Conservation (phyloP, 139 green algal genomes). For the Penium margaritaceum region DNA sequence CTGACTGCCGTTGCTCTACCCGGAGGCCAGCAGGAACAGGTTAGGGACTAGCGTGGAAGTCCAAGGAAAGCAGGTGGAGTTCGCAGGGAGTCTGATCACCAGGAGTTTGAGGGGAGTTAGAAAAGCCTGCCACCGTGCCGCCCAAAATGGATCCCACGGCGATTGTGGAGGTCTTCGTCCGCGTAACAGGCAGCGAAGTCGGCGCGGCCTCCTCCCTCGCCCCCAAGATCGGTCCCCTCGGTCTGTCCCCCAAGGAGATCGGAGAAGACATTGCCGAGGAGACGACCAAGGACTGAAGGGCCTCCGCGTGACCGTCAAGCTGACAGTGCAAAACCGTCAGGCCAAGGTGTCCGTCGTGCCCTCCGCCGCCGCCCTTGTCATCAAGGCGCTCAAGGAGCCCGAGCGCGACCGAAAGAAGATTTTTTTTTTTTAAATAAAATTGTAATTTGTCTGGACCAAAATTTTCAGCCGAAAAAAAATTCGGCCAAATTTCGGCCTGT, state of each 20-base stretch:
- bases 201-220: conserved; percentile 94
- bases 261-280: conserved; percentile 99
- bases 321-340: conserved; percentile 96
- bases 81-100: no score
- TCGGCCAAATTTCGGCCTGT: no score
- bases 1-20: no score
- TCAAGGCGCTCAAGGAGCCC: conserved; percentile 85
- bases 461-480: no score
- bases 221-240: conserved; percentile 97
- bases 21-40: no score
- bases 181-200: conserved; percentile 93
- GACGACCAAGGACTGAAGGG: conserved; percentile 98
- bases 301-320: conserved; percentile 94
- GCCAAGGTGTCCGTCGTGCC: conserved; percentile 95
- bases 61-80: no score
- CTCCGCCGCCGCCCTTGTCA: conserved; percentile 86
- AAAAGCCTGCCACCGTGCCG: conserved; percentile 72
- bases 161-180: conserved; percentile 83
- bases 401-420: conserved; percentile 54
- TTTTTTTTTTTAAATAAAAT: no score
- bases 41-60: no score
- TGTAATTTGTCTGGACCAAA: no score
- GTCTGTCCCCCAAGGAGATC: conserved; percentile 99
- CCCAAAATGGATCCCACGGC: conserved; percentile 90
- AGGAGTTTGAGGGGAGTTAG: no score